Percentiles rank a stretch among this genome's conserved stretches.
Evolutionary conservation across 176 grass and related monocot genomes (phyloP).

Genomic region (Saccharum officinarum): DNA sequence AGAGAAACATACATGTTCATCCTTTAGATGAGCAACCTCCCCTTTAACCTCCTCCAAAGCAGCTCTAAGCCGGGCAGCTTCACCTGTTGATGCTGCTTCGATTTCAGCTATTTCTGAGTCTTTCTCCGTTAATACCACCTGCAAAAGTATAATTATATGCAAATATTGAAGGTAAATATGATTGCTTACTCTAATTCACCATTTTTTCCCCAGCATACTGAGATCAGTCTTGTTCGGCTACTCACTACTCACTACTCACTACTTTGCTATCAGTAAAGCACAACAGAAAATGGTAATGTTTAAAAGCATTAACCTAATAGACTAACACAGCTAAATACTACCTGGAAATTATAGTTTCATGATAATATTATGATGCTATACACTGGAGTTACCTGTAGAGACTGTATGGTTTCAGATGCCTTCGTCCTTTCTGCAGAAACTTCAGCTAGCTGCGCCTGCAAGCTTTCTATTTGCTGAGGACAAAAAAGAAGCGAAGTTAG

Average conservation of each 20-base stretch:
- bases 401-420: slow-evolving; percentile 89
- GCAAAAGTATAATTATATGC: slow-evolving; percentile 36
- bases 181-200: slow-evolving; percentile 5
- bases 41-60: slow-evolving; percentile 80
- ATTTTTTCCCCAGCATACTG: slow-evolving; percentile 14
- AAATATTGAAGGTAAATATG: slow-evolving; percentile 7
- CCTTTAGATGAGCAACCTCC: slow-evolving; percentile 75
- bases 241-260: slow-evolving; percentile 15
- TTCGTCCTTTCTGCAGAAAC: slow-evolving; percentile 75
- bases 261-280: slow-evolving; percentile 25
- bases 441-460: slow-evolving; percentile 83
- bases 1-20: slow-evolving; percentile 63
- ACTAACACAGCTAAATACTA: not conserved
- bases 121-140: slow-evolving; percentile 81
- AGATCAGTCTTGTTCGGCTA: slow-evolving; percentile 29
- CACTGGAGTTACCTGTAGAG: slow-evolving; percentile 67
- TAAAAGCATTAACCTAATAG: not conserved
- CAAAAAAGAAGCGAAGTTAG: slow-evolving; percentile 25
- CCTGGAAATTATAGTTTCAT: slow-evolving; percentile 1
- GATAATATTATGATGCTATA: slow-evolving; percentile 24
- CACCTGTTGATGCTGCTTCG: slow-evolving; percentile 88
- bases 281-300: not conserved
- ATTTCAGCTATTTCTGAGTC: slow-evolving; percentile 97
- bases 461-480: slow-evolving; percentile 84
- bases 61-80: slow-evolving; percentile 87